phyloP scores from a whole-genome alignment of 179 eudicot genomes.

The Corrigiola litoralis region DNA sequence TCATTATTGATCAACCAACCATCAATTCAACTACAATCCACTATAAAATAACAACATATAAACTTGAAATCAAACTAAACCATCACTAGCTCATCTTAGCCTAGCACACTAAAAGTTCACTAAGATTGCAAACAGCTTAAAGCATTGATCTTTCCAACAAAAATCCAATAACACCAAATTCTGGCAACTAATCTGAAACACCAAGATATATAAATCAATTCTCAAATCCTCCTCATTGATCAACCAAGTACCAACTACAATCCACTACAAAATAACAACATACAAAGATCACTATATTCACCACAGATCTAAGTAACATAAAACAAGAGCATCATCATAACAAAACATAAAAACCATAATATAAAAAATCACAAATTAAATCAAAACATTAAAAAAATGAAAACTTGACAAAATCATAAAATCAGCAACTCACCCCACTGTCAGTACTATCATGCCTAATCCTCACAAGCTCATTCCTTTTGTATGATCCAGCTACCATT shows the following conservation, averaged over 20 bases:
- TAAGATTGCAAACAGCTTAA: no score
- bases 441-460: conserved; percentile 92
- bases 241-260: conserved; percentile 1
- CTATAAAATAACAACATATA: not conserved
- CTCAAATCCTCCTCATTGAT: not conserved
- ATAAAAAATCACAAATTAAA: not conserved
- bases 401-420: conserved; percentile 7
- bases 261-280: not conserved
- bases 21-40: conserved; percentile 1
- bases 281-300: not conserved
- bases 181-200: not conserved
- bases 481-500: conserved; percentile 95
- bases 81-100: not conserved
- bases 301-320: conserved; percentile 3
- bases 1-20: conserved; percentile 1
- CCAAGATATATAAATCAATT: not conserved
- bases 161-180: not conserved
- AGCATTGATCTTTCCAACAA: not conserved
- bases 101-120: not conserved
- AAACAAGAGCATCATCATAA: not conserved
- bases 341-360: not conserved
- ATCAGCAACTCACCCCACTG: conserved; percentile 65
- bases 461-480: conserved; percentile 80
- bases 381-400: not conserved
- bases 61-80: not conserved